phyloP scores from a whole-genome alignment of 495 filamentous ascomycete species.

The Xylaria acuta region DNA sequence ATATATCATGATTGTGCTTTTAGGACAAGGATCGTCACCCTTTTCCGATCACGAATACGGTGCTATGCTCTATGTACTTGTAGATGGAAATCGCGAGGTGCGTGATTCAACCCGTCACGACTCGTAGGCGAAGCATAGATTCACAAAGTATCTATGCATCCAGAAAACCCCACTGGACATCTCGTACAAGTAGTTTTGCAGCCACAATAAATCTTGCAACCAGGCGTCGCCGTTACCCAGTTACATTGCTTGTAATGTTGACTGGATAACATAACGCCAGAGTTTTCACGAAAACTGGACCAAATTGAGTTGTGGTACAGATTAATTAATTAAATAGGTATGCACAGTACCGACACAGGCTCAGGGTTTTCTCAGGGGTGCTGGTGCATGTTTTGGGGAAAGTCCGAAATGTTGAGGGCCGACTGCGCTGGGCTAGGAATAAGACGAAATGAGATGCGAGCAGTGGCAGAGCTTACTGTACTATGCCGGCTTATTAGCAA shows the following conservation, averaged over 20 bases:
- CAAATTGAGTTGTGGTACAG: not conserved
- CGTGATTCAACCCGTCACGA: not conserved
- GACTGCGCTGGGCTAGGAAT: constrained; percentile 10
- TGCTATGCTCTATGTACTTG: not conserved
- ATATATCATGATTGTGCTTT: constrained; percentile 35
- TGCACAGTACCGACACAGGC: not conserved
- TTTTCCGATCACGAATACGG: not conserved
- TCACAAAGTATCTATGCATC: not conserved
- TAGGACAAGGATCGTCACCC: constrained; percentile 1
- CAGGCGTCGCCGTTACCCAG: not conserved
- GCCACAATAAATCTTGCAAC: not conserved
- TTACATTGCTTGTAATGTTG: not conserved
- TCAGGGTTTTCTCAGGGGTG: constrained; percentile 2
- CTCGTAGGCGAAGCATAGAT: not conserved
- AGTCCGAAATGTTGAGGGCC: constrained; percentile 29
- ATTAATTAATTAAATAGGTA: constrained; percentile 17
- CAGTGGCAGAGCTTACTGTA: constrained; percentile 18
- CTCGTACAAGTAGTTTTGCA: not conserved
- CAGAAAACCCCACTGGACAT: no score
- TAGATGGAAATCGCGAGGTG: not conserved
- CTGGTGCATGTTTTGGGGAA: constrained; percentile 19
- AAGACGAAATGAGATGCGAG: not conserved
- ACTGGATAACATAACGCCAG: not conserved
- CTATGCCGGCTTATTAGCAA: constrained; percentile 26
- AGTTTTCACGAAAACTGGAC: not conserved